Evolutionary conservation across 2,329 filamentous ascomycete genomes (phyloP), one percentile per base, ranked within the genome.

Genomic region (Canariomyces notabilis): DNA sequence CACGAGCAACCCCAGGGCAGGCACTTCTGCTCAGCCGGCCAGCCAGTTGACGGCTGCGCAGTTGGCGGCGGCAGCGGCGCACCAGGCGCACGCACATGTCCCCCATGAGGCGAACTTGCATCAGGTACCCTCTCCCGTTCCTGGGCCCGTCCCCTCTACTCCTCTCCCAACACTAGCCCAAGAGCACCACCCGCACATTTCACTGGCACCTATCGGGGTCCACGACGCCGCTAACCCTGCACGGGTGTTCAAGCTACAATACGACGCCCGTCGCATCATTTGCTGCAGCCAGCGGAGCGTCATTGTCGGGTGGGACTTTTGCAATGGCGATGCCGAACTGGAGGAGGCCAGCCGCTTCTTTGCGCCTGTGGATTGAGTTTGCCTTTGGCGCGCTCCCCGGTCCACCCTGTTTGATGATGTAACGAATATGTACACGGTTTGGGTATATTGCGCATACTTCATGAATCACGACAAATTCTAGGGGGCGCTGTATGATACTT

Each of bases 271-370:
- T 18, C 83, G 90, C 58, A 94, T 98, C 56, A 85, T 98, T 44
- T 96, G 90, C 69, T 96, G 91, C 63, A 93, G 87, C 54, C 90
- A 97, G 64, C 89, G 93, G 46, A 83, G 83, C 32, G 82, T 85
- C 14, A 97, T 98, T 60, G 89, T 97, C 0, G 93, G 90, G 0
- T 98, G 93, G 93, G 93, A 98, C 65, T 98, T 97, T 74, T 93
- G 89, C 49, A 88, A 89, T 56, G 85, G 81, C 4, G 90, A 98
- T 55, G 67, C 77, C 45, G 85, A 94, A 57, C 77, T 96, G 43
- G 80, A 88, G 45, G 83, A 87, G 61, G 87, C 85, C 6, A 80
- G 82, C 53, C 77, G 79, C 29, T 94, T 95, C 61, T 95, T 95
- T 63, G 82, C 75, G 43, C 74, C 77, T 2, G 71, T 83, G 34